These are phyloP conservation scores for Exserohilum rostratum DNA, from an alignment of 2,329 filamentous ascomycete genomes.

Conservation along the genomic window DNA sequence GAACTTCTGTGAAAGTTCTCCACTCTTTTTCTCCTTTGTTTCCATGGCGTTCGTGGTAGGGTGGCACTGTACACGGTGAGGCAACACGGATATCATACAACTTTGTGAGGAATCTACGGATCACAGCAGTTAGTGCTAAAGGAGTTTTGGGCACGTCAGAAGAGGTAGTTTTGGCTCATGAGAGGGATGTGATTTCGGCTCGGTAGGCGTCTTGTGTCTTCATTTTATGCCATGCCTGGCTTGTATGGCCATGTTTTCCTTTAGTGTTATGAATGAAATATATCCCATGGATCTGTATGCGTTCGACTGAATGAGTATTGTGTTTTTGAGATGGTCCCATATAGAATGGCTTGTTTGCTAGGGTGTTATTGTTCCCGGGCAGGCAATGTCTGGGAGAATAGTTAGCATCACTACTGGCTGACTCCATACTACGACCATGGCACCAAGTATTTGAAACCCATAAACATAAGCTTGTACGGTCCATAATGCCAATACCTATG, in stretches of 20 bases:
- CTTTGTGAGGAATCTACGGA: neutral
- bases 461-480: too few species aligned
- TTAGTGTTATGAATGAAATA: conserved; percentile 2
- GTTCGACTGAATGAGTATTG: neutral
- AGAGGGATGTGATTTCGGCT: conserved; percentile 1
- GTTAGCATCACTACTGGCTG: too few species aligned
- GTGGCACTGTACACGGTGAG: neutral
- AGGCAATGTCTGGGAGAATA: too few species aligned
- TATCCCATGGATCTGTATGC: neutral
- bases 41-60: conserved; percentile 3
- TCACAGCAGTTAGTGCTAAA: neutral
- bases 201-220: conserved; percentile 1
- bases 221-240: neutral
- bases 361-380: too few species aligned
- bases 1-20: too few species aligned
- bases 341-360: too few species aligned
- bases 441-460: too few species aligned
- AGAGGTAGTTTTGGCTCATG: neutral
- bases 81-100: conserved; percentile 2
- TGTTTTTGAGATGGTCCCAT: too few species aligned
- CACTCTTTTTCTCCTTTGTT: neutral
- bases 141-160: neutral
- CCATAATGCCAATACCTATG: too few species aligned
- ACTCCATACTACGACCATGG: too few species aligned
- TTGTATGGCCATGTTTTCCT: neutral